These are phyloP conservation scores for Ciborinia camelliae DNA, from an alignment of 2,329 filamentous ascomycete species.

Conservation along the genomic window DNA sequence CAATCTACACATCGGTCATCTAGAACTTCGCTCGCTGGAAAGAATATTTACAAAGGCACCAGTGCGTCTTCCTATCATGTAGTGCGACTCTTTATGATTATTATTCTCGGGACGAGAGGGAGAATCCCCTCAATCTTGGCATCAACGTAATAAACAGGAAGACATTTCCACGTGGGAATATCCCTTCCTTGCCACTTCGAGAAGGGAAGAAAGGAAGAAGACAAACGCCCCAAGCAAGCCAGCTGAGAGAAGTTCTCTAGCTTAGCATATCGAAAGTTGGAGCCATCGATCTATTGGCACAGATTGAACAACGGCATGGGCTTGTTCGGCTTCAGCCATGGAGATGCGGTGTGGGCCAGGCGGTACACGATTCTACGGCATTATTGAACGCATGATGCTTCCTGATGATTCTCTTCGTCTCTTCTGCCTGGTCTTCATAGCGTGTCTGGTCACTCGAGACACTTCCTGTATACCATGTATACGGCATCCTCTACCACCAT, in stretches of 20 bases:
- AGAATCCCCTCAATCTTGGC: too few relatives aligned
- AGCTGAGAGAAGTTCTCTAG: background rate
- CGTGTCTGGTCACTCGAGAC: background rate
- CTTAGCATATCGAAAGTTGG: background rate
- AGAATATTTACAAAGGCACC: background rate
- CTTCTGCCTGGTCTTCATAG: background rate
- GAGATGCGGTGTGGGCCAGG: too few relatives aligned
- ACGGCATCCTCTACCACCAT: background rate
- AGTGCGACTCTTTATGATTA: too few relatives aligned
- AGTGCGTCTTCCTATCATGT: background rate
- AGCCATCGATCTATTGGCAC: background rate
- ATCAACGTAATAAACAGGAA: too few relatives aligned
- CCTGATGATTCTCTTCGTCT: background rate
- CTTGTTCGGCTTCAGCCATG: background rate
- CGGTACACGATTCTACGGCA: too few relatives aligned
- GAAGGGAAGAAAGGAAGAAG: too few relatives aligned
- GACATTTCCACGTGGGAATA: too few relatives aligned
- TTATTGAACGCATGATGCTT: conserved; percentile 2
- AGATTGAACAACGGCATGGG: background rate
- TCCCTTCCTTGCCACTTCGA: too few relatives aligned
- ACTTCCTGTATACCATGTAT: background rate
- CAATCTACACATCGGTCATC: background rate
- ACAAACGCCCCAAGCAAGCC: too few relatives aligned
- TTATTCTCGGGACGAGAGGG: too few relatives aligned
- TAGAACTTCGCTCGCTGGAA: background rate